Conservation (phyloP, 2,329 filamentous ascomycete species). For the Purpureocillium takamizusanense region DNA sequence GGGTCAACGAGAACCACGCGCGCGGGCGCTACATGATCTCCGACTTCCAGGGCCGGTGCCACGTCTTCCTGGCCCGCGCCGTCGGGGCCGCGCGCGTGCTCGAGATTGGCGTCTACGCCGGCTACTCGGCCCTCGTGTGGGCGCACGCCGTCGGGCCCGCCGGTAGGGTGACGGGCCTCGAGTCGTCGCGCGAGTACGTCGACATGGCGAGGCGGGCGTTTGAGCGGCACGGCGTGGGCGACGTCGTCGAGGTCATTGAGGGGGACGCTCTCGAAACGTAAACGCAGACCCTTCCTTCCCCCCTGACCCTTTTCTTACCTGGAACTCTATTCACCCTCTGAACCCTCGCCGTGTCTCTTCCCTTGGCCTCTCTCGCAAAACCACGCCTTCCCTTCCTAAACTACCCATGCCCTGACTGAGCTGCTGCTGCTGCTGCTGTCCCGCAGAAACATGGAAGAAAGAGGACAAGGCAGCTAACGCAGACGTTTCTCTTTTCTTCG, state of each 20-base stretch:
- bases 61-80: constrained; percentile 24
- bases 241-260: constrained; percentile 27
- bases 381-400: no score
- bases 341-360: no score
- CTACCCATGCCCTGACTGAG: no score
- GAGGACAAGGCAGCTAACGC: no score
- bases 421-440: no score
- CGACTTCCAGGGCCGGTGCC: constrained; percentile 20
- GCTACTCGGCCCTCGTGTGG: constrained; percentile 32
- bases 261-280: constrained; percentile 35
- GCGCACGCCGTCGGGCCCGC: constrained; percentile 26
- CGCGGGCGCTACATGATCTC: constrained; percentile 24
- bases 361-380: no score
- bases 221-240: constrained; percentile 24
- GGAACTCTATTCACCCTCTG: no score
- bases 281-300: constrained; percentile 7
- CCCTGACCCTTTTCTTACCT: no score
- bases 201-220: constrained; percentile 25
- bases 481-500: no score
- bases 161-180: constrained; percentile 23
- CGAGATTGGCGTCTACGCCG: constrained; percentile 32
- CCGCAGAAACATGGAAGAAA: no score
- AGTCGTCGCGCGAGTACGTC: constrained; percentile 31
- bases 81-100: constrained; percentile 29
- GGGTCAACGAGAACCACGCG: constrained; percentile 12